Evolutionary conservation across 768 basidiomycete genomes (phyloP).

Genomic region (Kwoniella shandongensis): DNA sequence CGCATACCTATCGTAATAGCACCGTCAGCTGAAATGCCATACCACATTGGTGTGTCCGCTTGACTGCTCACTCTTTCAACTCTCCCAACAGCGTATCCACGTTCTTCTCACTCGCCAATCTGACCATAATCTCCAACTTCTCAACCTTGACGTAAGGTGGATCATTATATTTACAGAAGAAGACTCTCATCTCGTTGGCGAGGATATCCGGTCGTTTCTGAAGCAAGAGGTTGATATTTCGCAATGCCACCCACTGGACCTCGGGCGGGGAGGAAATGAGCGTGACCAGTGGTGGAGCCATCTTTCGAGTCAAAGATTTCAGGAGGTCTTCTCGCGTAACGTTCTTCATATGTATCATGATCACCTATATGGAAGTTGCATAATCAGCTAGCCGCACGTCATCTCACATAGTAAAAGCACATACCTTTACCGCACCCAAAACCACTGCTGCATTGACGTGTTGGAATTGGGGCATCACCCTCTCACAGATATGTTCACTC

Average conservation of each 20-base stretch:
- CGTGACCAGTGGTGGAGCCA: conserved; percentile 94
- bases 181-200: conserved; percentile 95
- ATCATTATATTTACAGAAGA: conserved; percentile 99
- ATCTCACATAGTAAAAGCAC: conserved; percentile 21
- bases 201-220: conserved; percentile 90
- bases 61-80: conserved; percentile 77
- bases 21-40: background rate
- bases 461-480: conserved; percentile 97
- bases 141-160: conserved; percentile 98
- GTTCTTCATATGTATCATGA: conserved; percentile 93
- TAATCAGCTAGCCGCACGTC: conserved; percentile 2
- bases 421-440: conserved; percentile 88
- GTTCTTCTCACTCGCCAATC: conserved; percentile 84
- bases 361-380: conserved; percentile 61
- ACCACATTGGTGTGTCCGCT: background rate
- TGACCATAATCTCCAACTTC: conserved; percentile 97
- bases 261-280: conserved; percentile 94
- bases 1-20: conserved; percentile 66
- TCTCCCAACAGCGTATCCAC: conserved; percentile 93
- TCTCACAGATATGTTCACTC: conserved; percentile 97
- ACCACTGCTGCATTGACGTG: conserved; percentile 96
- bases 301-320: conserved; percentile 84
- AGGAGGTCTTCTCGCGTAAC: conserved; percentile 78
- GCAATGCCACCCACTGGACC: conserved; percentile 95
- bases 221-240: conserved; percentile 93